Evolutionary conservation across 2,329 filamentous ascomycete species (phyloP).

Genomic region (Calonectria naviculata): DNA sequence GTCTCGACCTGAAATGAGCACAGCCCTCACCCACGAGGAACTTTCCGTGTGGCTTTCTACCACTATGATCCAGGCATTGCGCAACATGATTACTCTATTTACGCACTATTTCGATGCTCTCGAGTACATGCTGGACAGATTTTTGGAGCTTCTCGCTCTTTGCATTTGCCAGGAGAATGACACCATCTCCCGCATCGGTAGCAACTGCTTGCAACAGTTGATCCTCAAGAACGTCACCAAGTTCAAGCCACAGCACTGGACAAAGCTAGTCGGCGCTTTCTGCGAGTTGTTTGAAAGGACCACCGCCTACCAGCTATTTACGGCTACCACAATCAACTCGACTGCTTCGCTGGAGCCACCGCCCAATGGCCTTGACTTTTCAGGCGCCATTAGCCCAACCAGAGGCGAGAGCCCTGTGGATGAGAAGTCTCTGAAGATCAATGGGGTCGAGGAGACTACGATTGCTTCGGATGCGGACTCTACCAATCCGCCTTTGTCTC

Average conservation of each 20-base stretch:
- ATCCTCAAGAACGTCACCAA: slow-evolving; percentile 97
- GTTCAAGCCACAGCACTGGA: slow-evolving; percentile 89
- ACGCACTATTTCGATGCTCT: slow-evolving; percentile 98
- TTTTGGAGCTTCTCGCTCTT: slow-evolving; percentile 90
- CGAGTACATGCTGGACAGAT: slow-evolving; percentile 98
- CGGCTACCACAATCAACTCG: slow-evolving; percentile 73
- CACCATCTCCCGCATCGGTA: slow-evolving; percentile 96
- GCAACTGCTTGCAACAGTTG: slow-evolving; percentile 96
- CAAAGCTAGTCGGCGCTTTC: slow-evolving; percentile 93
- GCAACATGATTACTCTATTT: slow-evolving; percentile 98
- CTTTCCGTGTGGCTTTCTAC: slow-evolving; percentile 98
- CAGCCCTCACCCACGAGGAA: slow-evolving; percentile 95
- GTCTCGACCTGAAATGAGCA: slow-evolving; percentile 95
- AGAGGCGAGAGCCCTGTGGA: slow-evolving; percentile 54
- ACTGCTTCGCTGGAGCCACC: slow-evolving; percentile 63
- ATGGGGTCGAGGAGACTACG: slow-evolving; percentile 59
- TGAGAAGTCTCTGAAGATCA: slow-evolving; percentile 71
- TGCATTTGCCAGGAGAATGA: slow-evolving; percentile 99
- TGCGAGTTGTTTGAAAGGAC: slow-evolving; percentile 95
- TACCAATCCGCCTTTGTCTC: slow-evolving; percentile 40
- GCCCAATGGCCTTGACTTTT: slow-evolving; percentile 64
- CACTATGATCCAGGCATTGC: slow-evolving; percentile 97
- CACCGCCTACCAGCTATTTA: slow-evolving; percentile 95
- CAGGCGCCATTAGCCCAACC: slow-evolving; percentile 55
- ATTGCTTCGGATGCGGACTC: slow-evolving; percentile 46